These are phyloP conservation scores for Cucurbitaria berberidis DNA, from an alignment of 2,329 filamentous ascomycete species.

Conservation along the genomic window DNA sequence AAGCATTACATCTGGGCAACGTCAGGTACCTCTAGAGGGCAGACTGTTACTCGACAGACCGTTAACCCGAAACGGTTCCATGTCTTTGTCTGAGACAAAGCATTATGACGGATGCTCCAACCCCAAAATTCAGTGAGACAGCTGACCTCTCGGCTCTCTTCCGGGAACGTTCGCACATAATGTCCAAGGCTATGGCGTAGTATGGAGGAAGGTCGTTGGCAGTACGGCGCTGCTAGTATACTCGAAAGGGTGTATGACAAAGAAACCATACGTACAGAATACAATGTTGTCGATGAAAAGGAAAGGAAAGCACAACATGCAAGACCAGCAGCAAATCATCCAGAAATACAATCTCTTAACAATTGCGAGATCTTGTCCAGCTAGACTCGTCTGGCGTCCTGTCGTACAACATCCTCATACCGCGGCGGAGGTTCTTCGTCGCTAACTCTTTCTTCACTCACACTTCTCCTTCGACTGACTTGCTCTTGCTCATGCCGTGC, in stretches of 20 bases:
- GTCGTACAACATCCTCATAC: slow-evolving; percentile 18
- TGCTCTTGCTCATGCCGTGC: slow-evolving; percentile 13
- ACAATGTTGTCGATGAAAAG: not conserved
- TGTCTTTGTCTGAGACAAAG: slow-evolving; percentile 3
- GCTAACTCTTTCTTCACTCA: slow-evolving; percentile 15
- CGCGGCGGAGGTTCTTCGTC: slow-evolving; percentile 21
- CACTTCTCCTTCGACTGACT: slow-evolving; percentile 14
- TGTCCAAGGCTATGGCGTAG: not conserved
- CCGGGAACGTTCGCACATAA: slow-evolving; percentile 5
- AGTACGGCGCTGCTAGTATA: not conserved
- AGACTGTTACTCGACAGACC: not conserved
- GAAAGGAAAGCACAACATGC: not conserved
- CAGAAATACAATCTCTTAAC: not conserved
- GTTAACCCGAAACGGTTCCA: not conserved
- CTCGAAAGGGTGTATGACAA: not conserved
- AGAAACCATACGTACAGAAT: not conserved
- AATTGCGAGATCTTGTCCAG: not conserved
- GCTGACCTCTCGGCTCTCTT: slow-evolving; percentile 9
- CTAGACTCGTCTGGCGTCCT: not conserved
- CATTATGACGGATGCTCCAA: not conserved
- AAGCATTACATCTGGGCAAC: no score
- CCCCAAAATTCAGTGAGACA: not conserved
- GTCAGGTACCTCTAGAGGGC: not conserved
- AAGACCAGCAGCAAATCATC: not conserved
- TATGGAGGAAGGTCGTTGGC: not conserved